A percentile compares a stretch with the other conserved stretches of the same genome.
These are phyloP conservation scores for Colletotrichum magnum DNA, from an alignment of 2,329 filamentous ascomycete species.

Conservation along the genomic window DNA sequence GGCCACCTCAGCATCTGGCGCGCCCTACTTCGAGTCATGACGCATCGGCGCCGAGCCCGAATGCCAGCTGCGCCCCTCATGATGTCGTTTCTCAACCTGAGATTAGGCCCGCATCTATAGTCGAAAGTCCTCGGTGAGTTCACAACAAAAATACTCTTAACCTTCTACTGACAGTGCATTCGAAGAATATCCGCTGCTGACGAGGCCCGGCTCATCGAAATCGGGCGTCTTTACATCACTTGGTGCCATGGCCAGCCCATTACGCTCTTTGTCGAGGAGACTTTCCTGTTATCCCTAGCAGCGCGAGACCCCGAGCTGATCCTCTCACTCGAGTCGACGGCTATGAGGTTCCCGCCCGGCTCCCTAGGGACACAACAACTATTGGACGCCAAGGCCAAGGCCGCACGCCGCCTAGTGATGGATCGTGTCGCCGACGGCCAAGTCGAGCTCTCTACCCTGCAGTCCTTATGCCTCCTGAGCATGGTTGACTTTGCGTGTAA, in stretches of 20 bases:
- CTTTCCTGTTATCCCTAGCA: conserved; percentile 56
- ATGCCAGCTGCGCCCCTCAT: neutral
- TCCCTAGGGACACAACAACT: neutral
- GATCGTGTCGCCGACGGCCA: conserved; percentile 51
- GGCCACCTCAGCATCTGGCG: neutral
- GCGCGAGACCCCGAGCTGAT: conserved; percentile 54
- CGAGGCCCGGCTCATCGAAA: conserved; percentile 3
- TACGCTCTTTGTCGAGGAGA: conserved; percentile 58
- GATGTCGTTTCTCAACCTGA: neutral
- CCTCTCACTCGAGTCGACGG: conserved; percentile 55
- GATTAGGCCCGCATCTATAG: accelerated
- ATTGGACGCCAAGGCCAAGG: neutral
- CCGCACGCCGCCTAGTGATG: conserved; percentile 47
- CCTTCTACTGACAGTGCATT: neutral
- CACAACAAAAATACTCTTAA: neutral
- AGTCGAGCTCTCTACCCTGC: conserved; percentile 55
- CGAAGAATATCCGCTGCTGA: neutral
- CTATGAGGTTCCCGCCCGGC: conserved; percentile 54
- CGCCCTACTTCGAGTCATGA: neutral
- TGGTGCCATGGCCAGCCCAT: conserved; percentile 66
- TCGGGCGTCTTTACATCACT: conserved; percentile 52
- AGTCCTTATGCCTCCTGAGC: conserved; percentile 54
- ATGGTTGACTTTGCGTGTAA: conserved; percentile 54
- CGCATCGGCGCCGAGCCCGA: neutral
- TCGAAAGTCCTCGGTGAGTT: neutral